These are phyloP conservation scores for Xylariaceae sp. DNA, from an alignment of 2,329 filamentous ascomycete genomes.

Conservation along the genomic window DNA sequence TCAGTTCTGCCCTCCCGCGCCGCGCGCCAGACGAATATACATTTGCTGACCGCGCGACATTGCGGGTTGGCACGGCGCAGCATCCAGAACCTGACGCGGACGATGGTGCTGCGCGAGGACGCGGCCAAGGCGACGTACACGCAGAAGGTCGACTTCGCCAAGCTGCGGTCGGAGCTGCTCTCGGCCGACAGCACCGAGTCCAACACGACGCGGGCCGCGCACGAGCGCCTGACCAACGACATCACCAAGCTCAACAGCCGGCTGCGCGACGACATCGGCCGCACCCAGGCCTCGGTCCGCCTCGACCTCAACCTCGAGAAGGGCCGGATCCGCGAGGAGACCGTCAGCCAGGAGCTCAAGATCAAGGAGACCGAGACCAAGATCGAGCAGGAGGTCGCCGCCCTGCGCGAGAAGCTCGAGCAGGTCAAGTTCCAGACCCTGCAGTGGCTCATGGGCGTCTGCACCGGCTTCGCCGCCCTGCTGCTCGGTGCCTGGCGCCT, in stretches of 20 bases:
- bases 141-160: slow-evolving; percentile 96
- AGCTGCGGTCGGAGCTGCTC: slow-evolving; percentile 87
- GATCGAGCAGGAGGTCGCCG: slow-evolving; percentile 95
- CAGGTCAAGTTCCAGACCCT: slow-evolving; percentile 96
- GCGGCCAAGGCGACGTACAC: slow-evolving; percentile 72
- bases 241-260: slow-evolving; percentile 87
- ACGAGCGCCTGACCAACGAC: slow-evolving; percentile 90
- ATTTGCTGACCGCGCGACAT: too few species aligned
- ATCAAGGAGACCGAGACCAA: slow-evolving; percentile 98
- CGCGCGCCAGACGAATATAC: neutral
- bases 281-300: slow-evolving; percentile 87
- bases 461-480: slow-evolving; percentile 59
- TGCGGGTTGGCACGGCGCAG: too few species aligned
- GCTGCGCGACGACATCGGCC: slow-evolving; percentile 84
- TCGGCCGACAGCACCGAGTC: slow-evolving; percentile 88
- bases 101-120: slow-evolving; percentile 96
- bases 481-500: slow-evolving; percentile 63
- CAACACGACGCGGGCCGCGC: slow-evolving; percentile 77
- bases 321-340: slow-evolving; percentile 91
- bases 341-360: slow-evolving; percentile 92
- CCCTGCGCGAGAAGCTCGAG: slow-evolving; percentile 83
- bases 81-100: slow-evolving; percentile 94
- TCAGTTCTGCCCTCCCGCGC: too few species aligned
- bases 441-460: slow-evolving; percentile 93
- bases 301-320: slow-evolving; percentile 95